Base-by-base conservation (phyloP, 1,139 yeast genomes). In the Hyphopichia pseudoburtonii region DNA sequence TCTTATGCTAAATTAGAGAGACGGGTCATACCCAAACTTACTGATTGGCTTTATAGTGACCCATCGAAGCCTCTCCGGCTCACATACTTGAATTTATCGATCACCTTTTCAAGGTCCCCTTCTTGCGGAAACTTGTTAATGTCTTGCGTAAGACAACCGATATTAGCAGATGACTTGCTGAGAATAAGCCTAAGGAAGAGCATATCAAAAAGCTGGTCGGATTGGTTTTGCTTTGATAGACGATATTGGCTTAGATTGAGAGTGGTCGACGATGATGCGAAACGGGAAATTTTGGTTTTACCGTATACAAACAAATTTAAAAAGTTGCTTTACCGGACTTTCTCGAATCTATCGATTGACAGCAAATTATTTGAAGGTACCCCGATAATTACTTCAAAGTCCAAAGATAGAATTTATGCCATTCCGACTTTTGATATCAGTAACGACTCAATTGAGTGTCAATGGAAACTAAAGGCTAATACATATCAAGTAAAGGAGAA, bases 1-100 rank as follows among this genome's bases (percentile, higher is more conserved):
- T 52, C 64, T 3, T 76, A 69, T 42, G 65, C 78, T 4, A 70
- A 64, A 38, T 36, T 76, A 11, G 71, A 70, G 33, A 45, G 70
- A 28, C 54, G 45, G 2, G 50, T 62, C 8, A 46, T 65, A 3
- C 72, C 73, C 0, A 43, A 43, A 31, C 39, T 67, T 9, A 16
- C 39, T 15, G 26, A 28, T 5, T 44, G 45, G 32, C 26, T 45
- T 7, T 25, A 33, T 16, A 33, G 9, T n/a, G n/a, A n/a, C n/a
- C n/a, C n/a, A n/a, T n/a, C 18, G 30, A 28, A 8, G 30, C 15
- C 11, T 14, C 19, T 9, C 12, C 17, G 10, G 19, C 15, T 9
- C 6, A n/a, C n/a, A n/a, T n/a, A n/a, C n/a, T n/a, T n/a, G n/a
- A n/a, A n/a, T n/a, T n/a, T n/a, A n/a, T n/a, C n/a, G n/a, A n/a